A percentile compares a stretch with the other conserved stretches of the same genome.
phyloP scores from a whole-genome alignment of 495 filamentous ascomycete genomes.

The Neurospora discreta region DNA sequence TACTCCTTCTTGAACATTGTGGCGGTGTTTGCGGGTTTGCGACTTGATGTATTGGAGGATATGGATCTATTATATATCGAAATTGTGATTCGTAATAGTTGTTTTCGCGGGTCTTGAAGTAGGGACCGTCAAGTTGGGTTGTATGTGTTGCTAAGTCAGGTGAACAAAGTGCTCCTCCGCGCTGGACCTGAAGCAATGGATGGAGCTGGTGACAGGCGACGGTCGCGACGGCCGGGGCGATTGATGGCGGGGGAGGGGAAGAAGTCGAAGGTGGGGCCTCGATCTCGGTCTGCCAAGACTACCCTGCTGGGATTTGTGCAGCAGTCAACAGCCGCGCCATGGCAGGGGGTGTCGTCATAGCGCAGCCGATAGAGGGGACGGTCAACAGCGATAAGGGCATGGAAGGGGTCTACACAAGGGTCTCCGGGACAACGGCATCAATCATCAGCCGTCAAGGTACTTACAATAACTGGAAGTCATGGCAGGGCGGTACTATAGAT shows the following conservation, averaged over 20 bases:
- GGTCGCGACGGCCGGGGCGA: background rate
- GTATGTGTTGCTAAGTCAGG: background rate
- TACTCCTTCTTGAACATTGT: conserved; percentile 93
- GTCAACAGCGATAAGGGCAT: background rate
- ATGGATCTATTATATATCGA: too few relatives aligned
- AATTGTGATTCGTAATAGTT: background rate
- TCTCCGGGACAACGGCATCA: background rate
- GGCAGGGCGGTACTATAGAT: background rate
- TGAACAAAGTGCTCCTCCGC: background rate
- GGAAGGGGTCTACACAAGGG: background rate
- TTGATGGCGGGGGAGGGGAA: background rate
- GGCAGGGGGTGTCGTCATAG: background rate
- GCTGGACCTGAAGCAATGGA: background rate
- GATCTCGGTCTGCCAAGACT: background rate
- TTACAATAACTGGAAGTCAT: background rate
- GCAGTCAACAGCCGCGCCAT: background rate
- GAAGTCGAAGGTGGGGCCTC: background rate
- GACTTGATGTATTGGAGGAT: too few relatives aligned
- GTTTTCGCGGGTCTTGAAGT: background rate
- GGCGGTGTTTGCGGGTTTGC: conserved; percentile 2
- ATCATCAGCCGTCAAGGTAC: background rate
- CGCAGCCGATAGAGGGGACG: background rate
- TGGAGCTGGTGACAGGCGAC: background rate
- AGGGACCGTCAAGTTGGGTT: background rate
- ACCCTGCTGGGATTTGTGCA: background rate